Evolutionary conservation across 148 eudicot species (phyloP).

Genomic region (Persicaria maculosa): DNA sequence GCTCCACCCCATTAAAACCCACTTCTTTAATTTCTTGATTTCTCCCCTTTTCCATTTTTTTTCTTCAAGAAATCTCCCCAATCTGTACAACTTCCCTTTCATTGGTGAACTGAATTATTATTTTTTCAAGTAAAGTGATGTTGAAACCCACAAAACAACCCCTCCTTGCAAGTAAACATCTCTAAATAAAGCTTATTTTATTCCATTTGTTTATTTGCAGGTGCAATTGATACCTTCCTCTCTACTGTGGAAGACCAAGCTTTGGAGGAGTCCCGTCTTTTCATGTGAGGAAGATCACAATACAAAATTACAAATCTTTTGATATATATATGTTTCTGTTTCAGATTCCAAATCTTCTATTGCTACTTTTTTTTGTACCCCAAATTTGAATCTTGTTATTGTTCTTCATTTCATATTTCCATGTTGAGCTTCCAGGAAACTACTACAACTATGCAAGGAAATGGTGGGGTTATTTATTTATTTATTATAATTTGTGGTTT

Average conservation of each 20-base stretch:
- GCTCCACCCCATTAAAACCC: neutral
- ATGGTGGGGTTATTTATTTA: conserved; percentile 1
- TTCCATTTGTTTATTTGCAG: neutral
- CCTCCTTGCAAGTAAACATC: conserved; percentile 9
- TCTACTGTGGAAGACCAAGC: conserved; percentile 4
- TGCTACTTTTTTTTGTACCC: neutral
- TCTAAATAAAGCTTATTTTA: neutral
- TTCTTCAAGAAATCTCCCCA: neutral
- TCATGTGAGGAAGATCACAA: conserved; percentile 4
- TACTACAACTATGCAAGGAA: conserved; percentile 3
- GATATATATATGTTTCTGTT: conserved; percentile 10
- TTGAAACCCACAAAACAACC: conserved; percentile 8
- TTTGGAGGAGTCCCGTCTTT: conserved; percentile 10
- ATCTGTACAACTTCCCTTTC: neutral
- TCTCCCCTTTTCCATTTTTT: neutral
- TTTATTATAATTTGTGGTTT: neutral
- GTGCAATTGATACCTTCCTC: conserved; percentile 1
- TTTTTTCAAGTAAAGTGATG: conserved; percentile 4
- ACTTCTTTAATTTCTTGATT: neutral
- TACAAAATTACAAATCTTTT: neutral
- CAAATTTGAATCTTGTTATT: neutral
- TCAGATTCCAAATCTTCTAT: conserved; percentile 8
- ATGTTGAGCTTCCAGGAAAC: conserved; percentile 2
- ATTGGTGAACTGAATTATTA: neutral
- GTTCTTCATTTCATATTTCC: neutral